phyloP scores from a whole-genome alignment of 345 rosid species.

The Litchi chinensis region DNA sequence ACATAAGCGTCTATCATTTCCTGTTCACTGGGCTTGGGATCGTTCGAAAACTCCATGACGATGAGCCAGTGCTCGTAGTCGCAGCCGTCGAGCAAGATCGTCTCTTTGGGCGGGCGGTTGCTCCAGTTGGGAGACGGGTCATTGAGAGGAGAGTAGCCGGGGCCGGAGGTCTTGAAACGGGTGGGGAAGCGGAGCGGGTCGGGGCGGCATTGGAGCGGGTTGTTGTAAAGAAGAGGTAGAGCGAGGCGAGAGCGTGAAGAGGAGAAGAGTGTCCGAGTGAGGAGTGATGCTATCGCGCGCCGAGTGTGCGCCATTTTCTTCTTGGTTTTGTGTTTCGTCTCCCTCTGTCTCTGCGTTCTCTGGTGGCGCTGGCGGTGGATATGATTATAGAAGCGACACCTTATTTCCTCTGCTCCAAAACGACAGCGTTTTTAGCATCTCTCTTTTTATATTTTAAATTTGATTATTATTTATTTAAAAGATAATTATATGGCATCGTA shows the following conservation, averaged over 20 bases:
- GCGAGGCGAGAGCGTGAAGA: conserved; percentile 55
- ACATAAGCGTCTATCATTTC: conserved; percentile 84
- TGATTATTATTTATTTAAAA: too few relatives aligned
- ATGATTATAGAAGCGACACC: too few relatives aligned
- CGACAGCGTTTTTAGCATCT: background rate
- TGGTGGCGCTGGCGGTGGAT: background rate
- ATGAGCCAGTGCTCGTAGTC: conserved; percentile 97
- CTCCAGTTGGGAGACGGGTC: conserved; percentile 93
- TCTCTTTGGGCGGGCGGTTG: conserved; percentile 92
- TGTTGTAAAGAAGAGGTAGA: conserved; percentile 43
- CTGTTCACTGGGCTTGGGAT: conserved; percentile 80
- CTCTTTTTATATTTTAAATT: too few relatives aligned
- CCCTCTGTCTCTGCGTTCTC: background rate
- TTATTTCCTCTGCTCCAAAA: background rate
- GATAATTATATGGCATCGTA: too few relatives aligned
- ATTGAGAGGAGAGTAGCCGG: conserved; percentile 85
- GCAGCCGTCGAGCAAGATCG: conserved; percentile 90
- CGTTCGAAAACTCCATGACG: conserved; percentile 81
- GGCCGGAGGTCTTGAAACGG: conserved; percentile 68
- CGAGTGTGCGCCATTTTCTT: conserved; percentile 64
- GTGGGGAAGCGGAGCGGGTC: conserved; percentile 32
- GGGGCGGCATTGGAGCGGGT: conserved; percentile 20
- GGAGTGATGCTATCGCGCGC: conserved; percentile 48
- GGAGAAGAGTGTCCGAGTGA: conserved; percentile 41
- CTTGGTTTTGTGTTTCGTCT: background rate